Conservation (phyloP, 2,329 filamentous ascomycete genomes). For the Xylariales sp. region DNA sequence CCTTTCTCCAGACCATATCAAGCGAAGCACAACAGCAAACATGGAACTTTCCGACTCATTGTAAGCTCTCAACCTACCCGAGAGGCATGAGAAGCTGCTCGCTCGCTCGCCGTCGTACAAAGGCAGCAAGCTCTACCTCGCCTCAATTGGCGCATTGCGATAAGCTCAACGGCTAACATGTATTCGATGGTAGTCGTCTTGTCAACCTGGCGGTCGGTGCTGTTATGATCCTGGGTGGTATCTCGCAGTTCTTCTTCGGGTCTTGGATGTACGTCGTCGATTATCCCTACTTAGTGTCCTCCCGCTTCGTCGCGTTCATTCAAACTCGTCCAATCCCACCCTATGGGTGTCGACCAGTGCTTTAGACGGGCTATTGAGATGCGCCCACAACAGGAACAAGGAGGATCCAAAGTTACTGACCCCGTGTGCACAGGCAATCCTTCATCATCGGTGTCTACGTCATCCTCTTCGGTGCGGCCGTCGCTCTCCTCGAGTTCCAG, state of each 20-base stretch:
- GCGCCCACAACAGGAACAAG: too few relatives aligned
- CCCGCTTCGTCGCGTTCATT: neutral
- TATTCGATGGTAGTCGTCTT: slow-evolving; percentile 63
- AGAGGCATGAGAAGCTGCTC: too few relatives aligned
- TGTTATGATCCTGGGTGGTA: slow-evolving; percentile 82
- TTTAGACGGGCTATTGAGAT: neutral
- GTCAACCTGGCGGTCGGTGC: slow-evolving; percentile 87
- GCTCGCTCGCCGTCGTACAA: too few relatives aligned
- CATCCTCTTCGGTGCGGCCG: slow-evolving; percentile 81
- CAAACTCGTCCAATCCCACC: neutral
- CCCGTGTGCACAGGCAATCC: slow-evolving; percentile 58
- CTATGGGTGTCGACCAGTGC: neutral
- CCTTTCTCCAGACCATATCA: too few relatives aligned
- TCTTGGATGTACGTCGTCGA: slow-evolving; percentile 46
- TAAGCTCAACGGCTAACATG: too few relatives aligned
- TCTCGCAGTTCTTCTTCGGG: slow-evolving; percentile 63
- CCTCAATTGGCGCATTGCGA: too few relatives aligned
- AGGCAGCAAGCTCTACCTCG: too few relatives aligned
- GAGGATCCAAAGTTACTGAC: too few relatives aligned
- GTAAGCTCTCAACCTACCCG: slow-evolving; percentile 56
- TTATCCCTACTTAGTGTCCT: slow-evolving; percentile 28
- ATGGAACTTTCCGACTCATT: slow-evolving; percentile 95
- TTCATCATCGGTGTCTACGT: slow-evolving; percentile 83
- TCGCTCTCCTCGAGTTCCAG: slow-evolving; percentile 81
- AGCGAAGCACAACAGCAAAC: slow-evolving; percentile 21